phyloP scores from a whole-genome alignment of 768 basidiomycete species.

The Rhodotorula babjevae region DNA sequence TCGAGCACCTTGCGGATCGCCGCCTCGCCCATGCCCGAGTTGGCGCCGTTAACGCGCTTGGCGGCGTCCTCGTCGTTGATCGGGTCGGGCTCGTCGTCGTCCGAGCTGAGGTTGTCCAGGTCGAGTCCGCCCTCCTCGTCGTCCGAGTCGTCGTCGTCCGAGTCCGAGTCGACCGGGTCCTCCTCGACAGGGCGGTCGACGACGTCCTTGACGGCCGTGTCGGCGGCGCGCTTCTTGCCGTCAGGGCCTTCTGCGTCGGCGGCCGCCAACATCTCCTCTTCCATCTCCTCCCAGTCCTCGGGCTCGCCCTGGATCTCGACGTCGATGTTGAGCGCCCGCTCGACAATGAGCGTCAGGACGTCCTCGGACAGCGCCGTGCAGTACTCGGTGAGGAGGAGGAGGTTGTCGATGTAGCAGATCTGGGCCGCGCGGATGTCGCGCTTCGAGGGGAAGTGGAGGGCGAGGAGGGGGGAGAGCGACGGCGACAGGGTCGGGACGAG shows the following conservation, averaged over 20 bases:
- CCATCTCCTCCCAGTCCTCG: conserved; percentile 77
- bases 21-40: conserved; percentile 33
- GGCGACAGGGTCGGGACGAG: conserved; percentile 88
- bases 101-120: conserved; percentile 48
- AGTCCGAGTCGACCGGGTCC: conserved; percentile 60
- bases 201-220: conserved; percentile 51
- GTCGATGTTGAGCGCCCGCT: conserved; percentile 93
- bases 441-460: conserved; percentile 86
- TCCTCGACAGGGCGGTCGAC: conserved; percentile 80
- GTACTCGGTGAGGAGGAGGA: conserved; percentile 74
- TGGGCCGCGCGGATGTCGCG: conserved; percentile 74
- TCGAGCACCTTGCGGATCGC: conserved; percentile 49
- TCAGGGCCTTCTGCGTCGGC: conserved; percentile 57
- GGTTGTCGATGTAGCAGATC: conserved; percentile 83
- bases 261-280: conserved; percentile 42
- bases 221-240: conserved; percentile 43
- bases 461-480: conserved; percentile 75
- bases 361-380: conserved; percentile 78
- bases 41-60: conserved; percentile 55
- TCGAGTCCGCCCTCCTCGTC: conserved; percentile 51
- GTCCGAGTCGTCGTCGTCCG: conserved; percentile 54
- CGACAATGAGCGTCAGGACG: conserved; percentile 78
- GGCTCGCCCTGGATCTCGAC: conserved; percentile 96
- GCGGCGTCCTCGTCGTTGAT: conserved; percentile 43
- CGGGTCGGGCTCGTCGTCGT: conserved; percentile 40